Base-by-base conservation (phyloP, 1,284 basidiomycete genomes). In the Rhizoctonia solani region DNA sequence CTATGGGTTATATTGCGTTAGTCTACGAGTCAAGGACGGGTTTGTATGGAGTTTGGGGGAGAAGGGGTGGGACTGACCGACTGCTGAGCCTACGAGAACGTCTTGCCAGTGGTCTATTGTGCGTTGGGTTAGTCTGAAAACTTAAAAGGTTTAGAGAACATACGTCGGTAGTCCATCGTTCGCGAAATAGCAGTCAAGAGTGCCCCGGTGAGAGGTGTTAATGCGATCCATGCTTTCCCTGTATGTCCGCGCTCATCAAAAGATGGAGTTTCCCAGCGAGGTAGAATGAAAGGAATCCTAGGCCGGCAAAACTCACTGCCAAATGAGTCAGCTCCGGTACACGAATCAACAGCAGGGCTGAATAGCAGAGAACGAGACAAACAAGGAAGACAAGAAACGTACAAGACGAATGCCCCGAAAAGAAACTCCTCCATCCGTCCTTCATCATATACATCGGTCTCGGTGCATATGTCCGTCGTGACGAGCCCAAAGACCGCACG, bases 361-460 rank as follows among this genome's bases (percentile, higher is more conserved):
- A 39, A 23, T 9, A 47, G 29, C 11, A n/a, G 41, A 41, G 9
- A 27, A 25, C 3, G 53, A 2, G 14, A 1, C 27, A 30, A 39
- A 13, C 16, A 41, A 9, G 37, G 13, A 44, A 21, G 39, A 21
- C 71, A 9, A 32, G 71, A 68, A 5, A 81, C 84, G 46, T 77
- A 93, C 85, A 75, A 73, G 90, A 92, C 0, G 92, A 87, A 78
- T 98, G 96, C 0, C 96, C 96, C 55, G 91, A 94, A 3, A 93
- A 93, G 77, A 99, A 98, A 74, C 91, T 94, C 72, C 92, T 86
- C 81, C 95, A 98, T 0, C 95, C 95, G 75, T 96, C 93, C 32
- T 82, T 79, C 72, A 95, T 76, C 4, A 87, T 82, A 14, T 74
- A 70, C 13, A 73, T 92, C 79, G 0, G 81, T 82, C 72, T 87